phyloP scores from a whole-genome alignment of 2,329 filamentous ascomycete species.

The Mycosphaerella sp. region DNA sequence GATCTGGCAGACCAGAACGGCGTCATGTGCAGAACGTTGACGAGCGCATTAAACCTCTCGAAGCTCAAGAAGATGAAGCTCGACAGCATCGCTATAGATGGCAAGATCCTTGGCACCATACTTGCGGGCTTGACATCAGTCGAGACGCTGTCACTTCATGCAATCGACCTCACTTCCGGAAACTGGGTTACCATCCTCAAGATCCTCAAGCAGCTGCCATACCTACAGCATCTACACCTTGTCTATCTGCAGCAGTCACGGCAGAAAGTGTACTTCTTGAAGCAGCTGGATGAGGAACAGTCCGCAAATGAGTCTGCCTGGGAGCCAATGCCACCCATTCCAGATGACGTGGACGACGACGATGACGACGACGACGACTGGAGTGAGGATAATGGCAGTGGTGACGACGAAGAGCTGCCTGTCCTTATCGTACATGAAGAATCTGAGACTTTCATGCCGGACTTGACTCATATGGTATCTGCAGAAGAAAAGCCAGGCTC shows the following conservation, averaged over 20 bases:
- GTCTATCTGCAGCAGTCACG: slow-evolving; percentile 22
- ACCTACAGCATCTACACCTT: slow-evolving; percentile 28
- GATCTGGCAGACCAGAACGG: slow-evolving; percentile 9
- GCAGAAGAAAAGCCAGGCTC: not conserved
- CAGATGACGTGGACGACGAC: not conserved
- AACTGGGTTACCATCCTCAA: slow-evolving; percentile 26
- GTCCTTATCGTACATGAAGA: slow-evolving; percentile 8
- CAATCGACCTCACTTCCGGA: slow-evolving; percentile 21
- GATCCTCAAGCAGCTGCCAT: slow-evolving; percentile 19
- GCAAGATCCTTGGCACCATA: slow-evolving; percentile 11
- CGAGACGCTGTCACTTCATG: slow-evolving; percentile 12
- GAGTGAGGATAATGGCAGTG: slow-evolving; percentile 6
- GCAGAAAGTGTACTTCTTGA: slow-evolving; percentile 26
- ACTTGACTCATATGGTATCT: not conserved
- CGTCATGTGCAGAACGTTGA: slow-evolving; percentile 7
- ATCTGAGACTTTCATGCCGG: not conserved
- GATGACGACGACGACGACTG: slow-evolving; percentile 9
- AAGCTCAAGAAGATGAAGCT: slow-evolving; percentile 16
- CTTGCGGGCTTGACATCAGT: slow-evolving; percentile 9
- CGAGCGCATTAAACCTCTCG: slow-evolving; percentile 9
- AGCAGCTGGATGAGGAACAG: slow-evolving; percentile 16
- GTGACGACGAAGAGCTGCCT: slow-evolving; percentile 7
- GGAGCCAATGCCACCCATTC: slow-evolving; percentile 4
- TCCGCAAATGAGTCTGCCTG: slow-evolving; percentile 1
- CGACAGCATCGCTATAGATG: slow-evolving; percentile 12